Evolutionary conservation across 345 rosid genomes (phyloP), one percentile per base, ranked within the genome.

Genomic region (Laguncularia racemosa): DNA sequence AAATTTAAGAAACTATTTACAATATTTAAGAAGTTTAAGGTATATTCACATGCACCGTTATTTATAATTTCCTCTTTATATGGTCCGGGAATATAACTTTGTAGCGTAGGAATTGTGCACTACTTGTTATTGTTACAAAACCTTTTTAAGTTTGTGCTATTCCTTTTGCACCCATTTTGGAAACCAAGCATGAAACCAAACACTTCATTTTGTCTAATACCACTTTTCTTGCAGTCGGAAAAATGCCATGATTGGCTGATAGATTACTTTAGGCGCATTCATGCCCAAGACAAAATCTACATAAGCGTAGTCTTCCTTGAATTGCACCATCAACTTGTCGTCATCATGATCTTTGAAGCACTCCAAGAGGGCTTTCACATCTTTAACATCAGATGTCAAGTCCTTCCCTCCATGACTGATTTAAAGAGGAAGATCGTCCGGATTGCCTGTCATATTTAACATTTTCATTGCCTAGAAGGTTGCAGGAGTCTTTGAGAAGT

Each of bases 371-470:
- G 20, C 51, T 15, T 71, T 47, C 51, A 83, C 83, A 54, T 83
- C 85, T 1, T 59, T 51, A 2, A 59, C 67, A 60, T 77, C 83
- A 0, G 88, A 53, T 38, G 77, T 72, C 19, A 12, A 33, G 62
- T 83, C 88, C 20, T 66, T 23, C 48, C 78, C 84, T 51, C 88
- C 88, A 46, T 83, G 58, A 33, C 71, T 62, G 6, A 83, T 56
- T 61, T 70, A 77, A 15, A 83, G 66, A 21, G 84, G 84, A n/a
- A 79, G 13, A 40, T 71, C 76, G 2, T 57, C 75, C 10, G 85
- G 85, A 50, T 79, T 73, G 51, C 56, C 65, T 6, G 76, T 52
- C 71, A 83, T 55, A 71, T 69, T n/a, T n/a, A n/a, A n/a, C n/a
- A n/a, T n/a, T n/a, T n/a, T n/a, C n/a, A n/a, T n/a, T 40, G 13